Conservation (phyloP, 2,329 filamentous ascomycete genomes). For the Lachnellula hyalina region DNA sequence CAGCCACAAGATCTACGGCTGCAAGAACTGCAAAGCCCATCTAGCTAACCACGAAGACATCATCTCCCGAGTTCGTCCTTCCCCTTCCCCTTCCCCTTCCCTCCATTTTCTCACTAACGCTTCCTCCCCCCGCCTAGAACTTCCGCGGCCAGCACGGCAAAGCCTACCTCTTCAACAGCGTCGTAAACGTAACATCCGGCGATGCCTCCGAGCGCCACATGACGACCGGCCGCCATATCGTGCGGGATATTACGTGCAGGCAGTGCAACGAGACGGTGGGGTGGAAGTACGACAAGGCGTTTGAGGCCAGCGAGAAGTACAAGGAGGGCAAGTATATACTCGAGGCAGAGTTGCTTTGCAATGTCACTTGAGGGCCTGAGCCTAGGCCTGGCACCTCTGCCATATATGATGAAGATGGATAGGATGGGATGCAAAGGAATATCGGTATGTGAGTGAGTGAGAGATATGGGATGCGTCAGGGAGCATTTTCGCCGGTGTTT, state of each 20-base stretch:
- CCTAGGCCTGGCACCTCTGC: no score
- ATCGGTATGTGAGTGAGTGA: no score
- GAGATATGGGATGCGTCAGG: no score
- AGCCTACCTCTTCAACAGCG: slow-evolving; percentile 89
- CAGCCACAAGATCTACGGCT: slow-evolving; percentile 83
- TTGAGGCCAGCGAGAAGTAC: slow-evolving; percentile 88
- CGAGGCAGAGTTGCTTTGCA: slow-evolving; percentile 83
- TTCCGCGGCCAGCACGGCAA: slow-evolving; percentile 98
- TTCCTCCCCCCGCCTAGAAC: slow-evolving; percentile 54
- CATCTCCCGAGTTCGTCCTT: slow-evolving; percentile 71
- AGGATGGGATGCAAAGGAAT: not conserved
- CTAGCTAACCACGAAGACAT: slow-evolving; percentile 94
- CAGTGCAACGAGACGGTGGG: slow-evolving; percentile 91
- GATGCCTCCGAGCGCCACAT: slow-evolving; percentile 93
- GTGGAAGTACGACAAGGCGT: slow-evolving; percentile 99
- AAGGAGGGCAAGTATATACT: slow-evolving; percentile 99
- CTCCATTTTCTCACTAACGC: slow-evolving; percentile 2
- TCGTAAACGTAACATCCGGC: slow-evolving; percentile 83
- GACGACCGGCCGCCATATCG: slow-evolving; percentile 93
- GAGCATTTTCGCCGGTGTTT: not conserved
- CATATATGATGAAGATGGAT: not conserved
- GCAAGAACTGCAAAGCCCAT: slow-evolving; percentile 92
- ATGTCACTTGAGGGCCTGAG: slow-evolving; percentile 48
- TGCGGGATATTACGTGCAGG: slow-evolving; percentile 85
- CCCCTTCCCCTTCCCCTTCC: slow-evolving; percentile 5